These are phyloP conservation scores for Trichosporon coremiiforme DNA, from an alignment of 1,284 basidiomycete genomes.

Conservation along the genomic window DNA sequence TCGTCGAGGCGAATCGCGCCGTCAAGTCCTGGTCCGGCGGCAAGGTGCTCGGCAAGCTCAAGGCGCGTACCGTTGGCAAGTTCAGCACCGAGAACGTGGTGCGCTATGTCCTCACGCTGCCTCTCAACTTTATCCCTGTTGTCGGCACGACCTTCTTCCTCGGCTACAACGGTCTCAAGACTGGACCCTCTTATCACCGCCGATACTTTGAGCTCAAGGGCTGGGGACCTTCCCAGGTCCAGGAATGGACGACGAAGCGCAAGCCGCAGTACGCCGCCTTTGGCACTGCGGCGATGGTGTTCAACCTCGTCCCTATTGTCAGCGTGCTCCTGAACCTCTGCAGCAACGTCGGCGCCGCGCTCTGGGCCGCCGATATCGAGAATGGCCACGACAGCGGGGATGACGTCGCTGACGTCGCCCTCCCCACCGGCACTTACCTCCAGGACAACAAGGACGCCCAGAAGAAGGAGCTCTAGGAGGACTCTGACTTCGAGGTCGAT, in stretches of 20 bases:
- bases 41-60: conserved; percentile 51
- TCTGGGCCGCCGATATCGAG: conserved; percentile 66
- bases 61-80: conserved; percentile 52
- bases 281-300: conserved; percentile 63
- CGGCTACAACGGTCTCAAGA: conserved; percentile 57
- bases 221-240: conserved; percentile 50
- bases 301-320: conserved; percentile 67
- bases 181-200: conserved; percentile 65
- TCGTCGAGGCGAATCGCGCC: conserved; percentile 56
- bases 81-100: conserved; percentile 53
- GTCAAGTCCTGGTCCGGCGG: conserved; percentile 40
- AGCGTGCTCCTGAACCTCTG: conserved; percentile 60
- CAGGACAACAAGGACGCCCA: not conserved
- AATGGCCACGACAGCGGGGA: not conserved
- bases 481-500: not conserved
- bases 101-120: conserved; percentile 56
- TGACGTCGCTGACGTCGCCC: conserved; percentile 18
- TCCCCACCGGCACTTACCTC: conserved; percentile 1
- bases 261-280: conserved; percentile 65
- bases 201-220: conserved; percentile 72
- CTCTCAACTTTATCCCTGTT: conserved; percentile 66
- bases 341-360: conserved; percentile 66
- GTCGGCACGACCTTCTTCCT: conserved; percentile 68
- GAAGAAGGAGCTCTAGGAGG: conserved; percentile 17
- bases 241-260: conserved; percentile 57